Percentiles rank a stretch among this genome's conserved stretches.
Evolutionary conservation across 257 asterid species (phyloP).

Genomic region (Cinchona pubescens): DNA sequence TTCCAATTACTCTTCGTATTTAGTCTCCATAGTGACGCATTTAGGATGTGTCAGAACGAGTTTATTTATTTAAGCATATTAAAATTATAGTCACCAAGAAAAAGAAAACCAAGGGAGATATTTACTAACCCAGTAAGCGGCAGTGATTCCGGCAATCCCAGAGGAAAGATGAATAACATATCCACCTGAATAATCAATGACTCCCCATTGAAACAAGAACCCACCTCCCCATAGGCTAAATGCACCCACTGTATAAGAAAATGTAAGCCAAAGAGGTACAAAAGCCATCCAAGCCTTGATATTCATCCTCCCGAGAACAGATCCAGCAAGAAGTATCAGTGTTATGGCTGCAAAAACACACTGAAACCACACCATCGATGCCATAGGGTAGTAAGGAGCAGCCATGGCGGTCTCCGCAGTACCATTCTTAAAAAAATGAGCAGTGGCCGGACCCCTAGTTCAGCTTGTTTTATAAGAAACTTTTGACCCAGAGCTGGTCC

Average conservation of each 20-base stretch:
- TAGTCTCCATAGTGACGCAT: too few relatives aligned
- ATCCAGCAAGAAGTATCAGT: constrained; percentile 44
- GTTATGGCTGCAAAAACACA: constrained; percentile 58
- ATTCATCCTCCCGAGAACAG: constrained; percentile 64
- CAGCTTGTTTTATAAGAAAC: neutral
- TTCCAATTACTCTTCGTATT: too few relatives aligned
- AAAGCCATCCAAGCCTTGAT: constrained; percentile 65
- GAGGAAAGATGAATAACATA: too few relatives aligned
- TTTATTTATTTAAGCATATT: too few relatives aligned
- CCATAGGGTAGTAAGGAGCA: constrained; percentile 31
- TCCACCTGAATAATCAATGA: too few relatives aligned
- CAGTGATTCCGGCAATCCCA: too few relatives aligned
- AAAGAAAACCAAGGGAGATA: neutral
- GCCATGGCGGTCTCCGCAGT: too few relatives aligned
- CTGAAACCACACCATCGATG: constrained; percentile 67
- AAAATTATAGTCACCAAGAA: too few relatives aligned
- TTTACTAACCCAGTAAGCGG: too few relatives aligned
- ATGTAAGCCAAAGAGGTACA: constrained; percentile 64
- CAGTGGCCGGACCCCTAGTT: too few relatives aligned
- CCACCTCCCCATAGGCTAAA: constrained; percentile 74
- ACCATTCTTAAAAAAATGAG: too few relatives aligned
- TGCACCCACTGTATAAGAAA: constrained; percentile 64
- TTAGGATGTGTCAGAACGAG: too few relatives aligned
- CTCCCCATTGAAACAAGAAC: constrained; percentile 60
- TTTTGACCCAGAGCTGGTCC: constrained; percentile 32